phyloP scores from a whole-genome alignment of 2,329 filamentous ascomycete species.

The Ceratocystis eucalypticola region DNA sequence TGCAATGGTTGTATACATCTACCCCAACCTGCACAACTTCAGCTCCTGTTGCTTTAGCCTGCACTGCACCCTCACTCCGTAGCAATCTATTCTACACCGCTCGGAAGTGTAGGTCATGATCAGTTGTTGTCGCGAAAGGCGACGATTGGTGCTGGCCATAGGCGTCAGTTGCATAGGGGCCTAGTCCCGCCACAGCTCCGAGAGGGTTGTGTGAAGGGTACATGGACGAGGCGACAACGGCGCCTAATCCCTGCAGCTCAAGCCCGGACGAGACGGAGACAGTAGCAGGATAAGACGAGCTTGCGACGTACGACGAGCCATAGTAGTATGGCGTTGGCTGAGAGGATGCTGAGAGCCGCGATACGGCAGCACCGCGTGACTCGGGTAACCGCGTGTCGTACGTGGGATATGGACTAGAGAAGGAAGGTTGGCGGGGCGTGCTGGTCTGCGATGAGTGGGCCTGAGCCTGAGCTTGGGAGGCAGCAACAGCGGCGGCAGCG shows the following conservation, averaged over 20 bases:
- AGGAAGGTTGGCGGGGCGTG: constrained; percentile 15
- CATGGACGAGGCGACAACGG: constrained; percentile 15
- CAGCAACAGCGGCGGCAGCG: not conserved
- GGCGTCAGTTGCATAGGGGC: constrained; percentile 13
- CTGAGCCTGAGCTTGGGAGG: not conserved
- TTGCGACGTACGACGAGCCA: constrained; percentile 14
- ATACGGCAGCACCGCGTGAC: constrained; percentile 10
- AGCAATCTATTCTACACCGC: constrained; percentile 1
- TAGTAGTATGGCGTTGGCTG: constrained; percentile 16
- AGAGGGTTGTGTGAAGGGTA: constrained; percentile 15
- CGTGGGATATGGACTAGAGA: constrained; percentile 13
- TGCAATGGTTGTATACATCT: not conserved
- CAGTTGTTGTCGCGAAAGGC: constrained; percentile 6
- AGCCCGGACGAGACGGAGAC: constrained; percentile 15
- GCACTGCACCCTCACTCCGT: not conserved
- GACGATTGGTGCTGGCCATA: constrained; percentile 17
- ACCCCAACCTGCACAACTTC: not conserved
- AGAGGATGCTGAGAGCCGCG: constrained; percentile 5
- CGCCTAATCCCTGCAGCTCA: constrained; percentile 11
- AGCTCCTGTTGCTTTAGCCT: not conserved
- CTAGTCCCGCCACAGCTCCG: not conserved
- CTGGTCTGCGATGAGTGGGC: constrained; percentile 19
- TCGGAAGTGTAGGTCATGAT: constrained; percentile 17
- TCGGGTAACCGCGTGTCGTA: constrained; percentile 15
- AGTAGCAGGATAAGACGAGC: constrained; percentile 12